Conservation (phyloP, 345 rosid species). For the Euphorbia pulcherrima region DNA sequence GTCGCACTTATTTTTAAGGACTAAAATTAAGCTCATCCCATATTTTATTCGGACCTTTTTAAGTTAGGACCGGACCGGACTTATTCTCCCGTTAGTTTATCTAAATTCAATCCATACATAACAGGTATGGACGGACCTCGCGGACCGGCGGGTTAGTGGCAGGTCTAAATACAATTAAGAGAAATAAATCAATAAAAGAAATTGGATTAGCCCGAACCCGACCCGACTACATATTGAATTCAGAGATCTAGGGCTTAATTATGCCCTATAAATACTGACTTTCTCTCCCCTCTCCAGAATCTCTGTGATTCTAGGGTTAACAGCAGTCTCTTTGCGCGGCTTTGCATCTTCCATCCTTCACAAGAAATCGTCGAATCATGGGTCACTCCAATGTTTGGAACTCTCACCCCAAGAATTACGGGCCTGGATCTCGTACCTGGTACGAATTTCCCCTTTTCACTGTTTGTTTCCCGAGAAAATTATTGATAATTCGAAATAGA, state of each 20-base stretch:
- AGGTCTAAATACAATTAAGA: no score
- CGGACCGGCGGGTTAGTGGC: no score
- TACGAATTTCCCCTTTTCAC: background rate
- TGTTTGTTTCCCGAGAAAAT: background rate
- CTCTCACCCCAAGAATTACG: slow-evolving; percentile 54
- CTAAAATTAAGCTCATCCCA: no score
- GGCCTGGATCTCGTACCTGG: slow-evolving; percentile 61
- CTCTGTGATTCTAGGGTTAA: slow-evolving; percentile 1
- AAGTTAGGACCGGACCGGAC: no score
- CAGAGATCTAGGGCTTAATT: slow-evolving; percentile 3
- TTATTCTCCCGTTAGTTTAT: no score
- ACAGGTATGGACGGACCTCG: no score
- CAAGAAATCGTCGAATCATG: slow-evolving; percentile 18
- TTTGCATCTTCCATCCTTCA: background rate
- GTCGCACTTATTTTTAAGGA: no score
- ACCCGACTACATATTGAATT: background rate
- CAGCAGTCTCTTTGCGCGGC: background rate
- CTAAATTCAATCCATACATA: no score
- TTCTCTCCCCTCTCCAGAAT: background rate
- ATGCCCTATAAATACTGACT: background rate
- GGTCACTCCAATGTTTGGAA: slow-evolving; percentile 61
- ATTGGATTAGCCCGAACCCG: background rate
- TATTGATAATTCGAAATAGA: no score
- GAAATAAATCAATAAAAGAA: background rate
- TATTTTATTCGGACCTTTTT: no score